Evolutionary conservation across 1,284 basidiomycete genomes (phyloP), one percentile per base, ranked within the genome.

Genomic region (Tilletiopsis washingtonensis): DNA sequence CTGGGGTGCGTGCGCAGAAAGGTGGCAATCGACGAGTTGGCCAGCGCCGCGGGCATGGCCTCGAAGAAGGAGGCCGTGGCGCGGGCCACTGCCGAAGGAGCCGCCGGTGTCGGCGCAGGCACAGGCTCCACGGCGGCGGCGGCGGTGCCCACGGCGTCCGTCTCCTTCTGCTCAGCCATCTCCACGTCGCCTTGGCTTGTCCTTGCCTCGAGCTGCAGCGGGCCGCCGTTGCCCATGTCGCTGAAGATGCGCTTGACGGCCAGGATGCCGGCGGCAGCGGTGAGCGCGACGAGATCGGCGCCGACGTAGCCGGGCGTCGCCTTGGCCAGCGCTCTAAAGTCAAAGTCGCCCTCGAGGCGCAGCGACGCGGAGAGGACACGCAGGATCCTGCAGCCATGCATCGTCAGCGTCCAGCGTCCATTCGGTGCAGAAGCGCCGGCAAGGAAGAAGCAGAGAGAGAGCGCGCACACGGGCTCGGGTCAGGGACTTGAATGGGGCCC

Each of bases 221-320:
- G 24, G 19, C 19, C 24, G 3, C n/a, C 52, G 25, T 64, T 59
- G 17, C 84, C 84, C 4, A 96, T 76, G 60, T 85, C 80, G 71
- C 86, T 60, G 74, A 97, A 97, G 64, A 98, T 96, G 23, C 93
- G 82, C 75, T 97, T 96, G 38, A 98, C 91, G 0, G 93, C 91
- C 41, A 90, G 85, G 53, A 96, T 88, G 5, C 93, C 93, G 0
- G 93, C 93, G 21, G 91, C 90, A 5, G 89, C 86, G 0, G 91
- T 90, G 7, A 97, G 76, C 0, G 91, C 86, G 0, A 87, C 83
- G 24, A 98, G 75, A 76, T 98, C 93, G 0, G 93, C 93, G 32
- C 93, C 91, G 7, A 97, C 93, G 68, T 94, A 98, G 0, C 93
- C 93, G 1, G 94, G 94, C 0, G 93, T 98, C 1, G 85, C 82